phyloP scores from a whole-genome alignment of 2,329 filamentous ascomycete genomes.

The Scedosporium apiospermum region DNA sequence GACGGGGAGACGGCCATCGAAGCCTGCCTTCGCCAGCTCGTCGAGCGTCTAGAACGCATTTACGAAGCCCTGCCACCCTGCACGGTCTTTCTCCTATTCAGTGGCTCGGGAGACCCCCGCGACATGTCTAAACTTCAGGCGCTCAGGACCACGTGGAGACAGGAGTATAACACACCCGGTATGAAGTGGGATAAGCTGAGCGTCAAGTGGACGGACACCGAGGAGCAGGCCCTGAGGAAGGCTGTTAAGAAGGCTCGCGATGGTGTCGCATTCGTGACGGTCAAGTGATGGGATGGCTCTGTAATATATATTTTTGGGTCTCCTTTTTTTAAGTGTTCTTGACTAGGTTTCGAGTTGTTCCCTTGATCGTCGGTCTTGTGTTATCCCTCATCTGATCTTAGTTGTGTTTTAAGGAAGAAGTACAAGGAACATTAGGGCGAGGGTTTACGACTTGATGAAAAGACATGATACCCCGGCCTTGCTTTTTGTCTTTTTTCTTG shows the following conservation, averaged over 20 bases:
- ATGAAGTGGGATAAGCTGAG: conserved; percentile 58
- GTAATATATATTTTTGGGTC: background rate
- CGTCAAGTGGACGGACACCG: conserved; percentile 58
- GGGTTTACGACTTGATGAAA: background rate
- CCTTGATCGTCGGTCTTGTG: too few species aligned
- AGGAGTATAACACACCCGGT: conserved; percentile 54
- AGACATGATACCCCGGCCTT: background rate
- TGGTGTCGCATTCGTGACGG: conserved; percentile 54
- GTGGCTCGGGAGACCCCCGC: conserved; percentile 58
- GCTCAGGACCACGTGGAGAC: conserved; percentile 50
- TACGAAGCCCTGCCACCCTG: conserved; percentile 52
- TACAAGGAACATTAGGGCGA: background rate
- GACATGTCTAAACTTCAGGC: conserved; percentile 54
- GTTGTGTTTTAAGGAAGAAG: too few species aligned
- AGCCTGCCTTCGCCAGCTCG: conserved; percentile 33
- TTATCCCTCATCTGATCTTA: too few species aligned
- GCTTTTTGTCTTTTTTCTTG: background rate
- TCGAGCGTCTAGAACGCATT: conserved; percentile 42
- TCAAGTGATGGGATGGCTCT: conserved; percentile 38
- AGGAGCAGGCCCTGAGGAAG: conserved; percentile 52
- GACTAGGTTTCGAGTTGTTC: background rate
- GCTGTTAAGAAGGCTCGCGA: conserved; percentile 48
- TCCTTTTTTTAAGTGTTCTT: background rate
- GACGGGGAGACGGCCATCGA: conserved; percentile 24
- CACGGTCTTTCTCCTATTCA: conserved; percentile 55